phyloP scores from a whole-genome alignment of 2,329 filamentous ascomycete genomes.

The Colletotrichum tropicale region DNA sequence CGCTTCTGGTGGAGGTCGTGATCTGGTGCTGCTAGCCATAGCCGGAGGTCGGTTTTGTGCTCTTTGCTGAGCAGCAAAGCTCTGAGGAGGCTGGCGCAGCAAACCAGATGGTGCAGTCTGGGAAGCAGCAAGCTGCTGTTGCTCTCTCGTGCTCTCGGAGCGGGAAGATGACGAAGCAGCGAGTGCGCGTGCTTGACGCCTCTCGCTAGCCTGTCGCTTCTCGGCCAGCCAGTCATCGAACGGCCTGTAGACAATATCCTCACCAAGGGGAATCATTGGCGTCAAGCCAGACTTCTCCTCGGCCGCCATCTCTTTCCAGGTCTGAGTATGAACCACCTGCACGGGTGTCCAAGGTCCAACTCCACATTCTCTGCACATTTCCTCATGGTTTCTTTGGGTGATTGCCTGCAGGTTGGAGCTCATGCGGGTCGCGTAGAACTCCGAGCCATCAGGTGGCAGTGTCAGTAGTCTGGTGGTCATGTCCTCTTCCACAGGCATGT shows the following conservation, averaged over 20 bases:
- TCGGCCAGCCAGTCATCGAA: conserved; percentile 66
- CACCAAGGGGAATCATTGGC: conserved; percentile 64
- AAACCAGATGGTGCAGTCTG: conserved; percentile 46
- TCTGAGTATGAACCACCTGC: conserved; percentile 56
- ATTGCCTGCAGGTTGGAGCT: conserved; percentile 47
- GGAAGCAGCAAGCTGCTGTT: conserved; percentile 34
- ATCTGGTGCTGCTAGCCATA: conserved; percentile 29
- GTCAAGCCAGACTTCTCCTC: conserved; percentile 71
- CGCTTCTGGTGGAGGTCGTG: conserved; percentile 27
- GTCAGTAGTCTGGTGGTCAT: conserved; percentile 65
- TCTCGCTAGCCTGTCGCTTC: conserved; percentile 53
- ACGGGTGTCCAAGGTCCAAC: conserved; percentile 60
- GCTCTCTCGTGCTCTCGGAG: conserved; percentile 29
- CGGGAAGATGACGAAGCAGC: conserved; percentile 23
- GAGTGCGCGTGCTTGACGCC: conserved; percentile 34
- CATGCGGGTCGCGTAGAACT: conserved; percentile 59
- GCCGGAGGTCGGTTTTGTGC: conserved; percentile 55
- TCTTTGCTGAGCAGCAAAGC: conserved; percentile 70
- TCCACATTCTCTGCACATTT: conserved; percentile 62
- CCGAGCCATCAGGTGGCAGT: conserved; percentile 58
- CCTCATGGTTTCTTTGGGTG: conserved; percentile 57
- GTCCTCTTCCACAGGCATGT: conserved; percentile 67
- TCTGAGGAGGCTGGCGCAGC: conserved; percentile 62
- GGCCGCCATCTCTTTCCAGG: conserved; percentile 71
- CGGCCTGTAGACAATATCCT: conserved; percentile 67